Conservation (phyloP, 257 asterid genomes). For the Ehretia macrophylla region DNA sequence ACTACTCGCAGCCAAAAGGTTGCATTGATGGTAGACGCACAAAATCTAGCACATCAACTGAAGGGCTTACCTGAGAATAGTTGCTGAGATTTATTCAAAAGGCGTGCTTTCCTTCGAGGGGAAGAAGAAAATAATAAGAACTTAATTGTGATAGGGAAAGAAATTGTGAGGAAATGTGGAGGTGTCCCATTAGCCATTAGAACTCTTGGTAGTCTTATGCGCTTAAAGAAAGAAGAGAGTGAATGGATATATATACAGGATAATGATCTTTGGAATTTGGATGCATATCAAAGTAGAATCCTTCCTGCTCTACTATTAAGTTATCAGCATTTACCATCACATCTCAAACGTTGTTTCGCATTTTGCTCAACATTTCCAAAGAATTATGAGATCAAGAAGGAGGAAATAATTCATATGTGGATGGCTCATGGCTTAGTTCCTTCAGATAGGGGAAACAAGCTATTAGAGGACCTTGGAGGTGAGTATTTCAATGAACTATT, state of each 20-base stretch:
- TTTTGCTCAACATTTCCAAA: conserved; percentile 24
- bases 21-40: conserved; percentile 11
- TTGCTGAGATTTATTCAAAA: conserved; percentile 25
- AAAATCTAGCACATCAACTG: conserved; percentile 5
- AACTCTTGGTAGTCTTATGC: conserved; percentile 22
- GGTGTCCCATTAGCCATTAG: conserved; percentile 27
- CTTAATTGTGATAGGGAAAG: conserved; percentile 17
- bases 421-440: conserved; percentile 23
- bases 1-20: conserved; percentile 21
- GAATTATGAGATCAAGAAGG: conserved; percentile 15
- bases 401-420: conserved; percentile 18
- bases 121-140: conserved; percentile 18
- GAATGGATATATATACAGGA: conserved; percentile 22
- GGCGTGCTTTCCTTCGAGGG: conserved; percentile 14
- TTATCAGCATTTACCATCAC: conserved; percentile 13
- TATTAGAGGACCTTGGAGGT: conserved; percentile 16
- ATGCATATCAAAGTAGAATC: conserved; percentile 11
- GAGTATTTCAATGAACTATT: conserved; percentile 23
- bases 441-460: conserved; percentile 9
- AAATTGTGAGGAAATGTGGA: conserved; percentile 25
- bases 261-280: conserved; percentile 22
- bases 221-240: conserved; percentile 11
- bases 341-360: conserved; percentile 21
- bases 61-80: conserved; percentile 16
- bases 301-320: conserved; percentile 23